Percentiles rank a stretch among this genome's conserved stretches.
Evolutionary conservation across 2,329 filamentous ascomycete species (phyloP).

Genomic region (Fusarium oligoseptatum): DNA sequence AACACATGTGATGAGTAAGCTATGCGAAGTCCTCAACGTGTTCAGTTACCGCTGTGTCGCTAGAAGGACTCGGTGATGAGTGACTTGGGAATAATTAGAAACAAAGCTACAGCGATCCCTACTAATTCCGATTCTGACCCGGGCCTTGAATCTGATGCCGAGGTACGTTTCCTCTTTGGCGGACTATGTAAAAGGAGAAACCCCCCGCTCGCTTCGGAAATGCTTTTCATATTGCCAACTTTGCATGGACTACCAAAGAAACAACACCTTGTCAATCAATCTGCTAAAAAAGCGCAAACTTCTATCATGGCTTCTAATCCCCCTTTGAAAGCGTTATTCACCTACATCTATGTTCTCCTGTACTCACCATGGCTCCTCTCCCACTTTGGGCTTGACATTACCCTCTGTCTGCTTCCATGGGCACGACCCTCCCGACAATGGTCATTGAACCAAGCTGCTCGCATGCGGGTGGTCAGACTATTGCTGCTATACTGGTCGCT

Average conservation of each 20-base stretch:
- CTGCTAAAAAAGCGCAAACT: background rate
- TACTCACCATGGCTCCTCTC: slow-evolving; percentile 35
- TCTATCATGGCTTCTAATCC: background rate
- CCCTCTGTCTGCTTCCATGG: slow-evolving; percentile 27
- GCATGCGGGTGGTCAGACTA: slow-evolving; percentile 34
- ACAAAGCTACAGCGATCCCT: background rate
- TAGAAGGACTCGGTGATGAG: background rate
- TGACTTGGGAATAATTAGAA: background rate
- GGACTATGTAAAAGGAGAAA: slow-evolving; percentile 1
- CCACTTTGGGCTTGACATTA: slow-evolving; percentile 26
- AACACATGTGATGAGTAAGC: background rate
- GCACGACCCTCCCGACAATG: slow-evolving; percentile 19
- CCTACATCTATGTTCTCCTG: slow-evolving; percentile 5
- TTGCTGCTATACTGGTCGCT: slow-evolving; percentile 41
- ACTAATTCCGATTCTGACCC: background rate
- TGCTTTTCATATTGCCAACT: background rate
- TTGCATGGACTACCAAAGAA: background rate
- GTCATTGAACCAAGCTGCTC: slow-evolving; percentile 32
- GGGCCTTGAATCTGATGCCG: background rate
- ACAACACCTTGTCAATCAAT: background rate
- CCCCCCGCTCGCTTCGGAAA: background rate
- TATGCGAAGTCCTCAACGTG: too few relatives aligned
- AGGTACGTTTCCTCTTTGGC: background rate
- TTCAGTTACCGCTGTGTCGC: too few relatives aligned
- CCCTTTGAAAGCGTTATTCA: background rate